A percentile compares a stretch with the other conserved stretches of the same genome.
These are phyloP conservation scores for Phytophthora meadii DNA, from an alignment of 352 stramenopile species.

Conservation along the genomic window DNA sequence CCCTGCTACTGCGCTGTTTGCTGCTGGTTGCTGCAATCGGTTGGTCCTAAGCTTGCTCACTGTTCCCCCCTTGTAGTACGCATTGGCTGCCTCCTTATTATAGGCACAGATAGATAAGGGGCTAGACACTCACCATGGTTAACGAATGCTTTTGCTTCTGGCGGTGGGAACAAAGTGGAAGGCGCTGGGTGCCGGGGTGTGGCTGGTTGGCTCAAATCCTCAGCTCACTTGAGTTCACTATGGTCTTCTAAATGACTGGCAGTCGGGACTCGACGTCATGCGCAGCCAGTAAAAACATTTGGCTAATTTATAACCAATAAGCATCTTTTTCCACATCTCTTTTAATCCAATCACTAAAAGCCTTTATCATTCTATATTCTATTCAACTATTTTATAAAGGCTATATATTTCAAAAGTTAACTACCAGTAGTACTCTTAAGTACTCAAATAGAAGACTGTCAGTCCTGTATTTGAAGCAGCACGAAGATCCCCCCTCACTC, in stretches of 20 bases:
- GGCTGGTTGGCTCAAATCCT: conserved; percentile 39
- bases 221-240: conserved; percentile 69
- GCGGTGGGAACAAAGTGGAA: conserved; percentile 80
- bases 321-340: background rate
- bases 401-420: conserved; percentile 2
- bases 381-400: background rate
- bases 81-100: conserved; percentile 11
- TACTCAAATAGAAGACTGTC: background rate
- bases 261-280: conserved; percentile 57
- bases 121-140: conserved; percentile 71
- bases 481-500: conserved; percentile 37
- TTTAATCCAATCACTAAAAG: conserved; percentile 36
- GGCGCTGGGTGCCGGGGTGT: conserved; percentile 19
- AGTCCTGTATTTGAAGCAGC: conserved; percentile 9
- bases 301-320: conserved; percentile 42
- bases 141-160: conserved; percentile 89
- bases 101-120: background rate
- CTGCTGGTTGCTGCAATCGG: conserved; percentile 4
- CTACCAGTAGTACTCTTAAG: background rate
- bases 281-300: conserved; percentile 47
- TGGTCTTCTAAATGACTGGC: conserved; percentile 80
- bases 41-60: conserved; percentile 1
- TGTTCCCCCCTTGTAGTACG: background rate
- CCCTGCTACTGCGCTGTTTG: conserved; percentile 13
- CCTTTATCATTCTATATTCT: background rate